These are phyloP conservation scores for Beauveria bassiana DNA, from an alignment of 2,329 filamentous ascomycete species.

Conservation along the genomic window DNA sequence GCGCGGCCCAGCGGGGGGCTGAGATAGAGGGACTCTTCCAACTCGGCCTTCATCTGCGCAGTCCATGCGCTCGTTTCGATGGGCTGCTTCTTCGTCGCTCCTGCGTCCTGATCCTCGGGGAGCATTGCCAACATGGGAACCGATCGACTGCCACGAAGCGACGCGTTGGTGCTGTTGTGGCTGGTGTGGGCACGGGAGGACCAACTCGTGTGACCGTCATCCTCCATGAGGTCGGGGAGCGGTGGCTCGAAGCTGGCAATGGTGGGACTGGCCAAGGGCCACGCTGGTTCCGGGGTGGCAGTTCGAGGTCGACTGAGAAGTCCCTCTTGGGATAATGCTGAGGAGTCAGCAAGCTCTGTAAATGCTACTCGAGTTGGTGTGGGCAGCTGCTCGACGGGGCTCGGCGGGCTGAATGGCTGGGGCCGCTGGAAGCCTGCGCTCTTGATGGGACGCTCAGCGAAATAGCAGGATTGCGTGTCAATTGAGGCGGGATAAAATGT, in stretches of 20 bases:
- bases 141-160: conserved; percentile 47
- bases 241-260: conserved; percentile 31
- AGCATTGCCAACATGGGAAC: conserved; percentile 46
- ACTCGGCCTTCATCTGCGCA: background rate
- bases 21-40: conserved; percentile 18
- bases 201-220: conserved; percentile 44
- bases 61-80: conserved; percentile 4
- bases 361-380: conserved; percentile 13
- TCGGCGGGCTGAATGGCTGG: conserved; percentile 30
- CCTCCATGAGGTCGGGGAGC: conserved; percentile 54
- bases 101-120: conserved; percentile 24
- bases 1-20: conserved; percentile 30
- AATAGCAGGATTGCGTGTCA: conserved; percentile 27
- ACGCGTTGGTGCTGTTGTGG: conserved; percentile 40
- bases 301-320: conserved; percentile 34
- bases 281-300: conserved; percentile 32
- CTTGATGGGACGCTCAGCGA: conserved; percentile 36
- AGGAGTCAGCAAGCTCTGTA: conserved; percentile 7
- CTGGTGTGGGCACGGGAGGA: conserved; percentile 35
- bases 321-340: conserved; percentile 20
- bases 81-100: background rate
- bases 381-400: conserved; percentile 16
- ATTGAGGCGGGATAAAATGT: conserved; percentile 37
- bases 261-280: conserved; percentile 27
- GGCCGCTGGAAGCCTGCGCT: conserved; percentile 38